Evolutionary conservation across 1,284 basidiomycete species (phyloP).

Genomic region (Fistulina hepatica): DNA sequence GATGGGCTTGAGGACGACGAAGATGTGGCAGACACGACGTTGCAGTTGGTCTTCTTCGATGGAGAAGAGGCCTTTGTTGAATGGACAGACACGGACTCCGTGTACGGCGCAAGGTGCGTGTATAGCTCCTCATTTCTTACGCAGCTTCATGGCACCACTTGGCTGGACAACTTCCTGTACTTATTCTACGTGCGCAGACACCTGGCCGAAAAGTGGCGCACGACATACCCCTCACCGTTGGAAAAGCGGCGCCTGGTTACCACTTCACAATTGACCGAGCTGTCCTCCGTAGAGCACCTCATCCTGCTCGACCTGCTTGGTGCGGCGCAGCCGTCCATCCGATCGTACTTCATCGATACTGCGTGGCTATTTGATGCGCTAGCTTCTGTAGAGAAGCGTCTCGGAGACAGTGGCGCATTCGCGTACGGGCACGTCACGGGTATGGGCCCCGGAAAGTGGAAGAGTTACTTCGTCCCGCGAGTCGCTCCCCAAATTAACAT

Average conservation of each 20-base stretch:
- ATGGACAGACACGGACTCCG: conserved; percentile 87
- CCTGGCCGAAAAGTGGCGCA: conserved; percentile 75
- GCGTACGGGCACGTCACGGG: conserved; percentile 30
- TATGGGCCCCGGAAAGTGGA: conserved; percentile 36
- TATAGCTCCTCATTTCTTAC: not conserved
- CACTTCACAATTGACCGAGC: conserved; percentile 42
- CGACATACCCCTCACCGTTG: conserved; percentile 52
- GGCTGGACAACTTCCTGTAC: too few species aligned
- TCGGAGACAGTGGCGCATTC: conserved; percentile 54
- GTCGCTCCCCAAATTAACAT: conserved; percentile 28
- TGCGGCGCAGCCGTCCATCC: conserved; percentile 57
- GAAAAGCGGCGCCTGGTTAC: conserved; percentile 50
- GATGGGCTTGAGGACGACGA: conserved; percentile 59
- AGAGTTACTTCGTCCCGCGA: conserved; percentile 54
- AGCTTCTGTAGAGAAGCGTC: conserved; percentile 51
- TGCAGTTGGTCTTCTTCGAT: conserved; percentile 96
- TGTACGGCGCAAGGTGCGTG: conserved; percentile 82
- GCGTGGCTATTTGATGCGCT: conserved; percentile 84
- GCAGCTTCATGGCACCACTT: too few species aligned
- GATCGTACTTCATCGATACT: conserved; percentile 78
- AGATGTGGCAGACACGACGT: conserved; percentile 69
- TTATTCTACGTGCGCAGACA: conserved; percentile 40
- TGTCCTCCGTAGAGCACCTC: conserved; percentile 80
- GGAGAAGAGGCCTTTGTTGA: conserved; percentile 93
- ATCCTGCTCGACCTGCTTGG: conserved; percentile 88